Evolutionary conservation across 768 basidiomycete genomes (phyloP).

Genomic region (Neoboletus magnificus): DNA sequence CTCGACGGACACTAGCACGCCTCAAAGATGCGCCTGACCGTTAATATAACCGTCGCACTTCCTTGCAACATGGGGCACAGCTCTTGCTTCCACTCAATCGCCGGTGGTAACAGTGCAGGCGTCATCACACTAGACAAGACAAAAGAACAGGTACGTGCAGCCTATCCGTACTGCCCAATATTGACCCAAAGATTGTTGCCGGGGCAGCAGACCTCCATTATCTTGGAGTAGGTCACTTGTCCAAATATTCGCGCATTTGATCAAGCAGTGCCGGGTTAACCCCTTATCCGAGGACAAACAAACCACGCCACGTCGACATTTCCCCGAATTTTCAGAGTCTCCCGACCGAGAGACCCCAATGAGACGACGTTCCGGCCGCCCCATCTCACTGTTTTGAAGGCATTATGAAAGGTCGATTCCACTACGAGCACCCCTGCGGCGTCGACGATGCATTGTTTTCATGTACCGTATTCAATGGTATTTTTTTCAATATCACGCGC

Average conservation of each 20-base stretch:
- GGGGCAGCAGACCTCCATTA: neutral
- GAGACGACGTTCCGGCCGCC: neutral
- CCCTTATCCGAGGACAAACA: slow-evolving; percentile 33
- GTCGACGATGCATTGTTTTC: slow-evolving; percentile 22
- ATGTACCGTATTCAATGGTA: slow-evolving; percentile 32
- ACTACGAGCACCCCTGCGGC: slow-evolving; percentile 18
- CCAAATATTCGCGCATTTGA: slow-evolving; percentile 14
- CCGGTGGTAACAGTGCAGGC: slow-evolving; percentile 11
- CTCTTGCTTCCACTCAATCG: slow-evolving; percentile 22
- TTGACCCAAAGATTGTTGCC: slow-evolving; percentile 6
- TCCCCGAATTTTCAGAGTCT: slow-evolving; percentile 12
- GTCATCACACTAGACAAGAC: neutral
- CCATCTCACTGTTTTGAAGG: slow-evolving; percentile 8
- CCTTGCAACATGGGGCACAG: slow-evolving; percentile 12
- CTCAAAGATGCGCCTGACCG: slow-evolving; percentile 7
- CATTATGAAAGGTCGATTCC: slow-evolving; percentile 10
- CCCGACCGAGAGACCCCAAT: neutral
- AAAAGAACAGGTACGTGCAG: slow-evolving; percentile 11
- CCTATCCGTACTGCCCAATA: neutral
- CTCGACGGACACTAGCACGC: slow-evolving; percentile 2
- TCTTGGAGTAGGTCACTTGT: slow-evolving; percentile 1
- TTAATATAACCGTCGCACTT: slow-evolving; percentile 25
- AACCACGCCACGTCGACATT: slow-evolving; percentile 21
- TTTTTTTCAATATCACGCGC: slow-evolving; percentile 30
- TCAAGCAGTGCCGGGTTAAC: slow-evolving; percentile 23